Evolutionary conservation across 2,329 filamentous ascomycete species (phyloP).

Genomic region (Emydomyces testavorans): DNA sequence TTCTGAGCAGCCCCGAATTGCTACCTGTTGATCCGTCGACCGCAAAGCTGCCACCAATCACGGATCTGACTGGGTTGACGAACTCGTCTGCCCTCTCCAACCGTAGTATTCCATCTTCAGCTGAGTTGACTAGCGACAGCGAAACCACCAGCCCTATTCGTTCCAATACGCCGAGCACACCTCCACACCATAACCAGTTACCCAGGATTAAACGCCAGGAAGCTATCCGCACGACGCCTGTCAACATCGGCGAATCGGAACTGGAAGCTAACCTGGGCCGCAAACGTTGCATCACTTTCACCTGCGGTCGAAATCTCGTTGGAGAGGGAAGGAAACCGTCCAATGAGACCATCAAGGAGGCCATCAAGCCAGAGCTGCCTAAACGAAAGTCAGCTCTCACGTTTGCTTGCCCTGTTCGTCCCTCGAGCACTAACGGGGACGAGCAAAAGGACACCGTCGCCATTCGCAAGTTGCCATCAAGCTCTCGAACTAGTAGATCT

Average conservation of each 20-base stretch:
- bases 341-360: slow-evolving; percentile 22
- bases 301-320: slow-evolving; percentile 56
- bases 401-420: slow-evolving; percentile 37
- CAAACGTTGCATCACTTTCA: slow-evolving; percentile 87
- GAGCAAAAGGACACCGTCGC: slow-evolving; percentile 20
- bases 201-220: slow-evolving; percentile 8
- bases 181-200: slow-evolving; percentile 39
- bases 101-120: slow-evolving; percentile 74
- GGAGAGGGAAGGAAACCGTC: slow-evolving; percentile 29
- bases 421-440: slow-evolving; percentile 19
- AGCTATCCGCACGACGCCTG: slow-evolving; percentile 11
- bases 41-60: slow-evolving; percentile 3
- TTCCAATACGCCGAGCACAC: slow-evolving; percentile 78
- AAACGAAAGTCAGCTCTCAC: slow-evolving; percentile 38
- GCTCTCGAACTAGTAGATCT: slow-evolving; percentile 29
- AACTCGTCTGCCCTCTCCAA: slow-evolving; percentile 29
- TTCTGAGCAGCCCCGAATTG: slow-evolving; percentile 55
- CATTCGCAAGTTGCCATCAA: slow-evolving; percentile 18
- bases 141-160: slow-evolving; percentile 82
- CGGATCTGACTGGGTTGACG: slow-evolving; percentile 18
- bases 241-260: slow-evolving; percentile 41
- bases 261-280: slow-evolving; percentile 56
- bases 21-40: slow-evolving; percentile 22
- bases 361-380: slow-evolving; percentile 21
- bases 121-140: slow-evolving; percentile 89